These are phyloP conservation scores for Tuctoria greenei DNA, from an alignment of 176 grass and related monocot species.

Conservation along the genomic window DNA sequence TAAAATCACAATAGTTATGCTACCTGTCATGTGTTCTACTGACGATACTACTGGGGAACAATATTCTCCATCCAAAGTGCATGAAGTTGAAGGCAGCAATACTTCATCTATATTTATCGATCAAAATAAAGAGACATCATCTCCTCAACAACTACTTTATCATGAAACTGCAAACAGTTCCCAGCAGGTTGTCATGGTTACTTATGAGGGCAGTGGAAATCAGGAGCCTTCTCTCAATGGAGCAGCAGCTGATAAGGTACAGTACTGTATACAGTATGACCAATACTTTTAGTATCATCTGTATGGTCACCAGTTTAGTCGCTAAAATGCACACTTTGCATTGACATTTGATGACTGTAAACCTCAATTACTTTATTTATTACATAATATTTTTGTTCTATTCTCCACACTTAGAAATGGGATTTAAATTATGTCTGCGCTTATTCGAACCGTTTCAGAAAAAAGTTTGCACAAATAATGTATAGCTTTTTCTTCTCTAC, in stretches of 20 bases:
- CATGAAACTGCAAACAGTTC: constrained; percentile 33
- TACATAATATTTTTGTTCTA: too few relatives aligned
- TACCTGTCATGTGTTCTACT: constrained; percentile 26
- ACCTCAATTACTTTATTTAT: background rate
- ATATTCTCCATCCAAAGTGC: constrained; percentile 15
- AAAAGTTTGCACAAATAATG: background rate
- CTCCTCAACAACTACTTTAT: constrained; percentile 8
- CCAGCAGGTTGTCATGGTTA: constrained; percentile 18
- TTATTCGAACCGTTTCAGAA: constrained; percentile 16
- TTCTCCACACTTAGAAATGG: too few relatives aligned
- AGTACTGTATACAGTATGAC: background rate
- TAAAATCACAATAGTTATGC: constrained; percentile 32
- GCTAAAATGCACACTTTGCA: background rate
- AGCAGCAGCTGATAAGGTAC: constrained; percentile 56
- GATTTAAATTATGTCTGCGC: background rate
- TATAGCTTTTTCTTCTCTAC: background rate
- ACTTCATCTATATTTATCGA: background rate
- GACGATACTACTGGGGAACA: constrained; percentile 21
- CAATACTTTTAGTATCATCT: background rate
- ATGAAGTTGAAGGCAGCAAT: constrained; percentile 29
- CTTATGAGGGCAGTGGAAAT: constrained; percentile 41
- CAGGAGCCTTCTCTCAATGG: constrained; percentile 29
- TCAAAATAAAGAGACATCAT: constrained; percentile 26
- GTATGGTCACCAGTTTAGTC: background rate
- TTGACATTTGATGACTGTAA: background rate